Conservation (phyloP, 257 asterid genomes). For the Solanum megistacrolobum region DNA sequence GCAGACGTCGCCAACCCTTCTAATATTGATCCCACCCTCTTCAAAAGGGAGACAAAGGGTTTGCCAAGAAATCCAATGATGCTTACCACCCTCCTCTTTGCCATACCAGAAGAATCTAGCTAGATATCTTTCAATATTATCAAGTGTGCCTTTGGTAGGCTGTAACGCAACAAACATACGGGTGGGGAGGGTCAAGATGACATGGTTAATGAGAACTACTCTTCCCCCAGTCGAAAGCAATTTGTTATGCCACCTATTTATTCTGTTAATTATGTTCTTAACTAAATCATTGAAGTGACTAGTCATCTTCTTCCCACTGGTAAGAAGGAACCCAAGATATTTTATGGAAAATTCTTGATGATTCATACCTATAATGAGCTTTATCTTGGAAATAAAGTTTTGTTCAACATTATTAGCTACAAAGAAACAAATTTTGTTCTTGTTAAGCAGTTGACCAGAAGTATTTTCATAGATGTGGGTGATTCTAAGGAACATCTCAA, state of each 20-base stretch:
- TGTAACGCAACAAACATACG: too few relatives aligned
- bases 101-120: background rate
- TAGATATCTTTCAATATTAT: too few relatives aligned
- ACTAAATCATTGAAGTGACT: too few relatives aligned
- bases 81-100: background rate
- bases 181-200: background rate
- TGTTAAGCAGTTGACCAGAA: too few relatives aligned
- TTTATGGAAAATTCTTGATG: background rate
- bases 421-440: too few relatives aligned
- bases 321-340: background rate
- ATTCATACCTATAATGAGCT: too few relatives aligned
- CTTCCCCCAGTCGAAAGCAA: background rate
- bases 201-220: background rate
- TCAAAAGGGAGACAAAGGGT: background rate
- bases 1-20: background rate
- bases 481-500: background rate
- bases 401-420: background rate
- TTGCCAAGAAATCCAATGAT: background rate
- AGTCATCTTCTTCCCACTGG: background rate
- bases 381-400: too few relatives aligned
- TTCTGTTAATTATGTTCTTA: too few relatives aligned
- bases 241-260: background rate
- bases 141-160: background rate
- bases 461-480: too few relatives aligned
- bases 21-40: too few relatives aligned